Evolutionary conservation across 176 grass and related monocot species (phyloP), one percentile per base, ranked within the genome.

Genomic region (Cenchrus purpureus): DNA sequence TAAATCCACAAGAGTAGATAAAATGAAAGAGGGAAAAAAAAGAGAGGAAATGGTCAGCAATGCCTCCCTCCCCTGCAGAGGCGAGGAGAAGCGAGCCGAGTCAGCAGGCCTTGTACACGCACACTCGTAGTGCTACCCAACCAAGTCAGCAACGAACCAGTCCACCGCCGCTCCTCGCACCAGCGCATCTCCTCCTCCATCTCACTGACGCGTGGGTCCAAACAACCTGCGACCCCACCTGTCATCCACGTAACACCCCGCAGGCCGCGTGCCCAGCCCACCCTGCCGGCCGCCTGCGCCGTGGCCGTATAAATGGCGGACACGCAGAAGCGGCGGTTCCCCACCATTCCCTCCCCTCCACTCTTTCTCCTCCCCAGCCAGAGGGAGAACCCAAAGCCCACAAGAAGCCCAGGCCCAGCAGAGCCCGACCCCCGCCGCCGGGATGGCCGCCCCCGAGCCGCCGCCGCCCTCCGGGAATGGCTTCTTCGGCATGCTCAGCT

Each of bases 401-500:
- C 37, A 40, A 40, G 1, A 40, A 40, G 37, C 37, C 37, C 37
- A 46, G 48, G 34, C 73, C 78, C 65, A 51, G 19, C 69, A 56
- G 15, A 51, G 49, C 52, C 54, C 54, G 54, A 55, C 3, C 15
- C 5, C 5, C 15, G 6, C 15, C 5, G 15, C 16, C 6, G 19
- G 69, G 32, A 95, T 92, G 93, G 85, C 90, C 58, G 83, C 73
- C 69, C 73, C 82, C 50, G 91, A 96, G 31, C 42, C 87, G 46
- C 83, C 69, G 13, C 61, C 90, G 52, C 65, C 45, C 45, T n/a
- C 73, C 16, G 87, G 89, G 44, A 85, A 53, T 52, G 85, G 86
- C 11, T 87, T 95, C 70, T 75, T 87, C 12, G 97, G 87, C 13
- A 79, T 93, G 11, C 91, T 96, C 71, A 96, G 91, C 91, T 85